Conservation (phyloP, 2,329 filamentous ascomycete species). For the Gaeumannomyces tritici region DNA sequence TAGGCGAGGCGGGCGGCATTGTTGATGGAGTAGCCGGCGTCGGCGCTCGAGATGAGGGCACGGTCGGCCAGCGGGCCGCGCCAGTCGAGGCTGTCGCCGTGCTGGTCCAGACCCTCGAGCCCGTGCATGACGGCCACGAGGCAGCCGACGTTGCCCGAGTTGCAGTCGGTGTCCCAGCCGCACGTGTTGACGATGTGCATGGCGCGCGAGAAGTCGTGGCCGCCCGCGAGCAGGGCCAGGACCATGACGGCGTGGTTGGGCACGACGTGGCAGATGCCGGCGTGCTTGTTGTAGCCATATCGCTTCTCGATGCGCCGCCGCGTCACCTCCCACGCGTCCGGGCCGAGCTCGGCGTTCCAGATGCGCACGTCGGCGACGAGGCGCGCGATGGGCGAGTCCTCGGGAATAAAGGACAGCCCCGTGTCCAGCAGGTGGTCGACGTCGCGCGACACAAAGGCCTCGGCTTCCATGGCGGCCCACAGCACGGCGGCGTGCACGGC, state of each 20-base stretch:
- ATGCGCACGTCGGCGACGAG: constrained; percentile 19
- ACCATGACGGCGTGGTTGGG: constrained; percentile 25
- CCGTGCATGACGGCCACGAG: constrained; percentile 25
- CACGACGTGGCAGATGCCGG: constrained; percentile 21
- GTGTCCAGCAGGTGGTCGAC: constrained; percentile 21
- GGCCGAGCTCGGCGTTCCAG: constrained; percentile 16
- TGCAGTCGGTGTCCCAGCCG: constrained; percentile 29
- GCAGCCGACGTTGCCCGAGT: constrained; percentile 25
- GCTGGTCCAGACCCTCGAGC: constrained; percentile 5
- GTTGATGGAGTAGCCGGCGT: constrained; percentile 25
- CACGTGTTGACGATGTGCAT: constrained; percentile 25
- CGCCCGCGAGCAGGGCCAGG: constrained; percentile 19
- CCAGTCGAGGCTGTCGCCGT: constrained; percentile 17
- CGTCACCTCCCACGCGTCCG: constrained; percentile 19
- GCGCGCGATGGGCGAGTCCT: constrained; percentile 16
- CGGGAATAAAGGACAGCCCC: constrained; percentile 17
- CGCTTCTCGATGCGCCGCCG: constrained; percentile 22
- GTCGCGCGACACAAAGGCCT: constrained; percentile 22
- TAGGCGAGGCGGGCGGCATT: constrained; percentile 22
- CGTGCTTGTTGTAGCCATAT: constrained; percentile 22
- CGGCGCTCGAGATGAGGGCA: constrained; percentile 23
- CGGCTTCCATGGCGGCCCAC: constrained; percentile 29
- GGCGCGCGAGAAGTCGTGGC: constrained; percentile 19
- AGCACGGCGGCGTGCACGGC: constrained; percentile 24
- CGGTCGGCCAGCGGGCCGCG: constrained; percentile 23